phyloP scores from a whole-genome alignment of 148 eudicot species.

The Chenopodium quinoa region DNA sequence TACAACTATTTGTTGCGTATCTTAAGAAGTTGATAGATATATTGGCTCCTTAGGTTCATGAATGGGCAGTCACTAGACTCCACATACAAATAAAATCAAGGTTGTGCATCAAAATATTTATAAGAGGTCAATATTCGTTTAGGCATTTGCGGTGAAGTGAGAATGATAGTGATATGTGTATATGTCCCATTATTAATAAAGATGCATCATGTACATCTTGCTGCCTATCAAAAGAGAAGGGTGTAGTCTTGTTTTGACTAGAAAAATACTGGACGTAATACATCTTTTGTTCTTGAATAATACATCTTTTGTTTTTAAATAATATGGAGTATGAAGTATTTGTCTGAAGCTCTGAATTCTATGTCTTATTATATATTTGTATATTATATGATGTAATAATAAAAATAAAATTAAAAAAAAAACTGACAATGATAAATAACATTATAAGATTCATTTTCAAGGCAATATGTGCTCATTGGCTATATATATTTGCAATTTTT shows the following conservation, averaged over 20 bases:
- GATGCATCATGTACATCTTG: neutral
- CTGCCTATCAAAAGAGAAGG: neutral
- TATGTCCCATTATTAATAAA: neutral
- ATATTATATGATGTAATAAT: no score
- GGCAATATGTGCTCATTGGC: no score
- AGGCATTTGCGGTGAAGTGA: neutral
- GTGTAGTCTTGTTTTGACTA: neutral
- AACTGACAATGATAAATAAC: no score
- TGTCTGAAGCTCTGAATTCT: no score
- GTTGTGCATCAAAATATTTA: neutral
- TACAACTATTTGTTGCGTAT: no score
- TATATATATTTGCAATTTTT: no score
- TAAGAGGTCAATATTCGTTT: constrained; percentile 1
- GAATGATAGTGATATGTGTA: neutral
- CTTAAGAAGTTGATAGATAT: neutral
- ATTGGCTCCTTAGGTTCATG: constrained; percentile 1
- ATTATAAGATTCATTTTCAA: no score
- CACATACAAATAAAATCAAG: neutral
- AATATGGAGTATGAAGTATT: no score
- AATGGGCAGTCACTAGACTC: neutral
- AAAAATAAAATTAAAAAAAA: no score
- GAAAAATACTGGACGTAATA: neutral
- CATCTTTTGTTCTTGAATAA: no score
- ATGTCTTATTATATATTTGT: no score
- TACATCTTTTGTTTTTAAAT: no score